Base-by-base conservation (phyloP, 2,329 filamentous ascomycete species). In the Atkinsonella hypoxylon region DNA sequence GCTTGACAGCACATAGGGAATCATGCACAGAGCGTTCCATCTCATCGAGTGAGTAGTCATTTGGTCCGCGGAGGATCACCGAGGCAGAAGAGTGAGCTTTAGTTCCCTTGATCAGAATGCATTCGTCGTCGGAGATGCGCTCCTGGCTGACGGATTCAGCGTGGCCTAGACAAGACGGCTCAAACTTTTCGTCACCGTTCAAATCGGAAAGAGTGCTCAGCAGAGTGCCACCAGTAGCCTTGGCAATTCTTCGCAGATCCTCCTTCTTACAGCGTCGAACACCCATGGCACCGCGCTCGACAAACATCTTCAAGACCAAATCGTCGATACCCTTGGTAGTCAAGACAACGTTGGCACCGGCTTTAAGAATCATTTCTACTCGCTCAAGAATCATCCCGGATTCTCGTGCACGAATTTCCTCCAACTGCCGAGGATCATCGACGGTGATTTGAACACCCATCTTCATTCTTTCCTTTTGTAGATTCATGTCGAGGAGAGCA, bases 401-500 rank as follows among this genome's bases (percentile, higher is more conserved):
- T 69, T 98, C 93, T 50, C 93, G 82, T 61, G 93, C 83, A 54
- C 93, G 83, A 62, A 98, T 98, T 77, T 96, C 90, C 75, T 98
- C 93, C 47, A 98, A 78, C 70, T 98, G 93, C 66, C 94, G 85
- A 46, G 93, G 93, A 66, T 98, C 93, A 61, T 98, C 93, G 57
- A 98, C 87, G 12, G 93, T 97, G 62, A 98, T 95, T 70, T 98
- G 91, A 54, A 98, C 93, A 58, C 93, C 93, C 53, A 98, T 76
- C 79, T 98, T 97, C 93, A 98, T 97, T 60, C 91, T 81, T 76
- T 97, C 91, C 76, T 98, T 98, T 66, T 97, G 91, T 62, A 98
- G 70, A 71, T 98, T 98, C 81, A 98, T 97, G 67, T 98, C 93
- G 54, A 98, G 72, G 61, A 91, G 85, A 47, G 93, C 93, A 68